Evolutionary conservation across 371 early-diverging fungal genomes (phyloP).

Genomic region (Sporodiniella umbellata): DNA sequence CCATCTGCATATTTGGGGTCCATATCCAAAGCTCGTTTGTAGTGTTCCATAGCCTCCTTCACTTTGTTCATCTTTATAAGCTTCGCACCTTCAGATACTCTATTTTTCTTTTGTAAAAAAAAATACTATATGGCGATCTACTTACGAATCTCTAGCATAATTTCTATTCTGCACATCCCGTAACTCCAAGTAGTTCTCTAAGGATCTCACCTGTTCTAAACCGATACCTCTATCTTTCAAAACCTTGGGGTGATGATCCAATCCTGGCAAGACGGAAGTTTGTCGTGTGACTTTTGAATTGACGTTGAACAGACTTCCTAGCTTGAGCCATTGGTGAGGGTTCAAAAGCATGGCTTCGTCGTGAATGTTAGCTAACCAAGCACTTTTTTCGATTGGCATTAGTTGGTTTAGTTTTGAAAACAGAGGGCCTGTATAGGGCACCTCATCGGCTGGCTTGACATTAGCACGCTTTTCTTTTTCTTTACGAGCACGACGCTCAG

Average conservation of each 20-base stretch:
- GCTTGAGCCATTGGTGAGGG: constrained; percentile 44
- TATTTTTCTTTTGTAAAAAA: constrained; percentile 1
- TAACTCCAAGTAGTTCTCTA: constrained; percentile 38
- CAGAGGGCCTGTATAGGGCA: background rate
- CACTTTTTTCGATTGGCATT: constrained; percentile 18
- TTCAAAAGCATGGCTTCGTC: constrained; percentile 35
- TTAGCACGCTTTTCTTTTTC: constrained; percentile 7
- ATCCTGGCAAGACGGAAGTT: constrained; percentile 16
- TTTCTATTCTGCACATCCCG: constrained; percentile 43
- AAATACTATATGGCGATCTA: too few species aligned
- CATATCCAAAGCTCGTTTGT: constrained; percentile 49
- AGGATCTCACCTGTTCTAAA: constrained; percentile 7
- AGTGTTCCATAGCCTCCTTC: constrained; percentile 38
- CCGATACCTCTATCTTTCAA: constrained; percentile 13
- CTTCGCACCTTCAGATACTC: constrained; percentile 45
- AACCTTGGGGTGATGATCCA: constrained; percentile 3
- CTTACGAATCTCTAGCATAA: constrained; percentile 47
- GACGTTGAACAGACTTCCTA: constrained; percentile 39
- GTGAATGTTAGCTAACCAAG: constrained; percentile 33
- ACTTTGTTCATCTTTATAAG: constrained; percentile 20
- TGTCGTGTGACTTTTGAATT: constrained; percentile 33
- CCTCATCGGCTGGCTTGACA: background rate
- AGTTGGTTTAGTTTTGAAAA: constrained; percentile 20
- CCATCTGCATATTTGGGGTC: constrained; percentile 51
- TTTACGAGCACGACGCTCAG: constrained; percentile 22